Conservation (phyloP, 169 alveolate species). For the Cryptosporidium sp. region DNA sequence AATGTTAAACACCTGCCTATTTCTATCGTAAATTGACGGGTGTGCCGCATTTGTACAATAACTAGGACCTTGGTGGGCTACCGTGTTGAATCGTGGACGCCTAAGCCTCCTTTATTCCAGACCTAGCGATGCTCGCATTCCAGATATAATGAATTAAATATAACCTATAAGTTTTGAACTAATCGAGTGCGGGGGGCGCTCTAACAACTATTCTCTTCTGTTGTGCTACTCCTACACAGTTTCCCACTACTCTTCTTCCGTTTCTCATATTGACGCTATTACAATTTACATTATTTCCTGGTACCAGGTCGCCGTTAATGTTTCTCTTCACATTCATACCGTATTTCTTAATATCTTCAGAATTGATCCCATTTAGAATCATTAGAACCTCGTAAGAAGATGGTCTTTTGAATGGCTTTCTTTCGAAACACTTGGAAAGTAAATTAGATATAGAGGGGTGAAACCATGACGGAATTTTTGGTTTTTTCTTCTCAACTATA, state of each 20-base stretch:
- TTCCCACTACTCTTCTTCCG: conserved; percentile 80
- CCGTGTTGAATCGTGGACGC: too few relatives aligned
- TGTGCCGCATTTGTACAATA: conserved; percentile 54
- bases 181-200: conserved; percentile 27
- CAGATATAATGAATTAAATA: conserved; percentile 50
- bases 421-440: conserved; percentile 75
- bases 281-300: conserved; percentile 72
- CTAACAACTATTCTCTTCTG: conserved; percentile 71
- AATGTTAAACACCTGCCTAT: conserved; percentile 46
- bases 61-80: background rate
- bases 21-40: background rate
- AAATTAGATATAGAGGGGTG: conserved; percentile 72
- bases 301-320: conserved; percentile 39
- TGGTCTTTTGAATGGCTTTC: conserved; percentile 78
- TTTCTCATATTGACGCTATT: conserved; percentile 73
- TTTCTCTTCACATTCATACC: conserved; percentile 69
- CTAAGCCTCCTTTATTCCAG: too few relatives aligned
- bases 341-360: conserved; percentile 45
- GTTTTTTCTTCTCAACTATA: conserved; percentile 77
- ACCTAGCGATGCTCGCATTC: too few relatives aligned
- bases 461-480: conserved; percentile 78
- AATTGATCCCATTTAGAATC: background rate
- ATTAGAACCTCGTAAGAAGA: conserved; percentile 59
- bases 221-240: conserved; percentile 78
- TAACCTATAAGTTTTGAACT: conserved; percentile 54